phyloP scores from a whole-genome alignment of 768 basidiomycete species.

The Amanita rubescens region DNA sequence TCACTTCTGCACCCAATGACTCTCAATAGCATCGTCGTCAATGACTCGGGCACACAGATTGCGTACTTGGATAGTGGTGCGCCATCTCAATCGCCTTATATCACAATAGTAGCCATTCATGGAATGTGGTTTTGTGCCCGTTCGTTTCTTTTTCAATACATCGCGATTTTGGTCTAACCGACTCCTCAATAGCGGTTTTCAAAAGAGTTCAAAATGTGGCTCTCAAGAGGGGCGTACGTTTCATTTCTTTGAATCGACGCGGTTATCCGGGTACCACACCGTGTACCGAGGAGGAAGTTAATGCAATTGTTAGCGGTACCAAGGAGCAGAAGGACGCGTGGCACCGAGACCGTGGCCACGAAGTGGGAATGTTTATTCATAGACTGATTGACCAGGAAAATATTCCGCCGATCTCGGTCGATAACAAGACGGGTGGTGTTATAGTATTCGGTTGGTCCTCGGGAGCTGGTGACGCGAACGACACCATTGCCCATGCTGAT shows the following conservation, averaged over 20 bases:
- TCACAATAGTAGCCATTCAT: too few relatives aligned
- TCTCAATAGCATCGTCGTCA: neutral
- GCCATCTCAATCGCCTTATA: slow-evolving; percentile 4
- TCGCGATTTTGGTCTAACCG: neutral
- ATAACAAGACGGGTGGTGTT: neutral
- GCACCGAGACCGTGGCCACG: too few relatives aligned
- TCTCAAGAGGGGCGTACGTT: neutral
- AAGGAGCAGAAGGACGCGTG: neutral
- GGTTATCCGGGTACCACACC: slow-evolving; percentile 1
- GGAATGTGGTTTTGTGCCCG: slow-evolving; percentile 13
- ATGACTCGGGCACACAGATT: slow-evolving; percentile 10
- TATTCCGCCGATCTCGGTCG: neutral
- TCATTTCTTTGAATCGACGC: slow-evolving; percentile 3
- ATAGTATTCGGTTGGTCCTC: neutral
- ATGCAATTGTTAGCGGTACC: neutral
- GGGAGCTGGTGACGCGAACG: neutral
- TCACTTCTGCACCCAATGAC: too few relatives aligned
- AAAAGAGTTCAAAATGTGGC: neutral
- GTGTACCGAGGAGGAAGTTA: neutral
- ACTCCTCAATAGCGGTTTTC: too few relatives aligned
- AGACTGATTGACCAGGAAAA: neutral
- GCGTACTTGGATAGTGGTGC: slow-evolving; percentile 16
- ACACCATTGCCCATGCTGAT: neutral
- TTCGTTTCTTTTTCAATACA: neutral
- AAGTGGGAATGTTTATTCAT: neutral